A percentile compares a stretch with the other conserved stretches of the same genome.
Evolutionary conservation across 1,284 basidiomycete species (phyloP).

Genomic region (Trichosporon sp.): DNA sequence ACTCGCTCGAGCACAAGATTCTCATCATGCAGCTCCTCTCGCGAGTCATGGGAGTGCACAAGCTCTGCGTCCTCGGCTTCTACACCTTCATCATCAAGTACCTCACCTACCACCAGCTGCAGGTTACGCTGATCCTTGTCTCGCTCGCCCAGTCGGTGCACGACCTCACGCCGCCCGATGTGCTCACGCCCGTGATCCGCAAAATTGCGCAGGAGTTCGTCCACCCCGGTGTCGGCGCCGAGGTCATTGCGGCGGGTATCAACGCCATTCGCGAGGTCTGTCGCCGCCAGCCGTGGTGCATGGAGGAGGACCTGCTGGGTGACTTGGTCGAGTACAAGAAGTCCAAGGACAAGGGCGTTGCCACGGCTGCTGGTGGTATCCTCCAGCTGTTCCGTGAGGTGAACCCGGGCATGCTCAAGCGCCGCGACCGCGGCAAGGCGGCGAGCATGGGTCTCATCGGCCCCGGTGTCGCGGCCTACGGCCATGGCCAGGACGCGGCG

Average conservation of each 20-base stretch:
- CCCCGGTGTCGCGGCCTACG: conserved; percentile 73
- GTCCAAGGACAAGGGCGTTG: conserved; percentile 91
- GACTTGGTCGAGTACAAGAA: conserved; percentile 95
- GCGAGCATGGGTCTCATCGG: conserved; percentile 73
- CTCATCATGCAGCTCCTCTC: conserved; percentile 95
- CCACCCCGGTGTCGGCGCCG: conserved; percentile 92
- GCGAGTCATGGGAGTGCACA: conserved; percentile 92
- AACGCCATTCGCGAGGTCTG: conserved; percentile 95
- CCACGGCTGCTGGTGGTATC: conserved; percentile 81
- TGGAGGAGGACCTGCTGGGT: conserved; percentile 84
- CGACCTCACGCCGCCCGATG: conserved; percentile 92
- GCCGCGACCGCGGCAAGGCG: conserved; percentile 87
- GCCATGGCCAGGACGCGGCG: conserved; percentile 69
- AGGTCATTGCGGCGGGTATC: conserved; percentile 93
- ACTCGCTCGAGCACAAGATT: conserved; percentile 94
- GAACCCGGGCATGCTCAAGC: conserved; percentile 89
- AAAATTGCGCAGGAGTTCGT: conserved; percentile 96
- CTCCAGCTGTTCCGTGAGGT: conserved; percentile 94
- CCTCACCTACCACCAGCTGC: conserved; percentile 88
- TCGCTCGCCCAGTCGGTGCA: conserved; percentile 95
- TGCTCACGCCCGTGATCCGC: conserved; percentile 80
- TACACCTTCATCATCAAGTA: conserved; percentile 95
- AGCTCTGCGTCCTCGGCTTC: conserved; percentile 91
- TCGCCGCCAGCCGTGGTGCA: conserved; percentile 90
- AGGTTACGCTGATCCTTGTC: conserved; percentile 91